These are phyloP conservation scores for Pseudocercospora vitis DNA, from an alignment of 2,329 filamentous ascomycete species.

Conservation along the genomic window DNA sequence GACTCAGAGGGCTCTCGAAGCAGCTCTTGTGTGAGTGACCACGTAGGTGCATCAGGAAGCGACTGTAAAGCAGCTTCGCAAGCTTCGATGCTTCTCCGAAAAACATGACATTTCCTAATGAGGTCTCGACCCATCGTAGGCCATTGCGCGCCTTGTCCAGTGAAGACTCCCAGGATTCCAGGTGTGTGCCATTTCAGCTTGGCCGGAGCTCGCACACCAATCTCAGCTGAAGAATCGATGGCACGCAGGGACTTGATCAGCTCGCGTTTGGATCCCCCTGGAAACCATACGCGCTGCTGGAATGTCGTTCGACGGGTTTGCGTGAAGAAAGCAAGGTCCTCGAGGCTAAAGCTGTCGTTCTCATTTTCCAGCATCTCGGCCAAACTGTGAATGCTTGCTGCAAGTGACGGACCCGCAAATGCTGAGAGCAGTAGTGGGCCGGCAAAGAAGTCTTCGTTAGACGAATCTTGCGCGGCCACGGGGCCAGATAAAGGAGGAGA, in stretches of 20 bases:
- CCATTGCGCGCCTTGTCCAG: conserved; percentile 41
- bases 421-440: conserved; percentile 24
- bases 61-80: conserved; percentile 19
- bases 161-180: conserved; percentile 35
- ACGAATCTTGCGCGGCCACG: too few relatives aligned
- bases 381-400: conserved; percentile 13
- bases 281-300: conserved; percentile 18
- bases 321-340: conserved; percentile 22
- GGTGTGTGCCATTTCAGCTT: conserved; percentile 19
- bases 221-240: conserved; percentile 9
- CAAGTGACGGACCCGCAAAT: conserved; percentile 16
- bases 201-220: conserved; percentile 17
- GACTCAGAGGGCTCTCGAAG: conserved; percentile 49
- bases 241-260: conserved; percentile 14
- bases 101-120: conserved; percentile 19
- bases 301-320: conserved; percentile 24
- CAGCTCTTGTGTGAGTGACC: conserved; percentile 35
- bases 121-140: conserved; percentile 33
- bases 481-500: too few relatives aligned
- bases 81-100: conserved; percentile 22
- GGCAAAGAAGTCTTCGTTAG: conserved; percentile 15
- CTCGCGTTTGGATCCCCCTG: conserved; percentile 14
- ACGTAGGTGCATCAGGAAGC: conserved; percentile 25
- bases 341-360: background rate
- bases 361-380: conserved; percentile 18